Evolutionary conservation across 164 flowering plant species (phyloP).

Genomic region (Cinnamomum chago): DNA sequence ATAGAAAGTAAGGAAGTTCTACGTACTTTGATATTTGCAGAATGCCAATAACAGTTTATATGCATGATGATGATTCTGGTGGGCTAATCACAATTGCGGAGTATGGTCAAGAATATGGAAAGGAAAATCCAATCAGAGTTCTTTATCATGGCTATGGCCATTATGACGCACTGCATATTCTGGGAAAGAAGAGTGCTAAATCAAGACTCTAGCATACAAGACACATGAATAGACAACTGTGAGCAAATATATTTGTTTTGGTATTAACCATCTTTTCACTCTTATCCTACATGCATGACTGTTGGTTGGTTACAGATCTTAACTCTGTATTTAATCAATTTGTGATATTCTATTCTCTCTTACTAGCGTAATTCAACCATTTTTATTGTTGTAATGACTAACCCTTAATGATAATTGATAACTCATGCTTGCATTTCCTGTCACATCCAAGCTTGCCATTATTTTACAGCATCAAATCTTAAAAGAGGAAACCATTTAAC

Average conservation of each 20-base stretch:
- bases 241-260: background rate
- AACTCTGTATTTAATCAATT: background rate
- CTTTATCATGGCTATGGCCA: slow-evolving; percentile 93
- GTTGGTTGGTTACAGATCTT: background rate
- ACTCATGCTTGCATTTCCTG: no score
- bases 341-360: background rate
- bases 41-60: slow-evolving; percentile 94
- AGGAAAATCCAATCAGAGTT: slow-evolving; percentile 71
- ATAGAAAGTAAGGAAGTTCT: background rate
- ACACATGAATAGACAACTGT: background rate
- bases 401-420: no score
- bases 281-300: background rate
- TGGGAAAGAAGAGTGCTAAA: slow-evolving; percentile 32
- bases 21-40: slow-evolving; percentile 27
- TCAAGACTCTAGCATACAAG: slow-evolving; percentile 43
- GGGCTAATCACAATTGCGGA: slow-evolving; percentile 88
- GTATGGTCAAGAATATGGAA: slow-evolving; percentile 91
- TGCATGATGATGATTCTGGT: slow-evolving; percentile 62
- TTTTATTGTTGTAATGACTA: background rate
- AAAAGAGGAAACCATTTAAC: background rate
- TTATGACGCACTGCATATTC: slow-evolving; percentile 76
- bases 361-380: background rate
- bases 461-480: background rate
- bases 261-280: background rate
- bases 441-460: no score